Evolutionary conservation across 169 alveolate species (phyloP).

Genomic region (Pseudocohnilembus persalinus): DNA sequence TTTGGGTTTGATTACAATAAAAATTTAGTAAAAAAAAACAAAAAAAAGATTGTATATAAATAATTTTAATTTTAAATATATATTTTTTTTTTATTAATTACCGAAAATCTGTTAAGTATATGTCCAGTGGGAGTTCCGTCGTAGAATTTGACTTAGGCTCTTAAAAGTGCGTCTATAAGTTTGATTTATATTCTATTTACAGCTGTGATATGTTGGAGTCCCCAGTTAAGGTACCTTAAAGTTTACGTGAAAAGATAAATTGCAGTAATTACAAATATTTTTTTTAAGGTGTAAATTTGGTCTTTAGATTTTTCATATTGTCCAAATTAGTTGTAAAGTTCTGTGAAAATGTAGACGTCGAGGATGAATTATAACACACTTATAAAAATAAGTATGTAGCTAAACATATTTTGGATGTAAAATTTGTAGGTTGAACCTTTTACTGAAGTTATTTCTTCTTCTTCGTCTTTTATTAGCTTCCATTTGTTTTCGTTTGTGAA

Average conservation of each 20-base stretch:
- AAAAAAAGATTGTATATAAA: no score
- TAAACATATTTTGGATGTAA: neutral
- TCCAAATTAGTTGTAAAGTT: neutral
- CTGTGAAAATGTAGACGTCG: neutral
- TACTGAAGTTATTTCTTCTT: neutral
- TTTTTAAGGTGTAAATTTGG: neutral
- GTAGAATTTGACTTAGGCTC: slow-evolving; percentile 29
- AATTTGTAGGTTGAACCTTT: neutral
- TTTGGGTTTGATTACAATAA: no score
- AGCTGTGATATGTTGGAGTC: neutral
- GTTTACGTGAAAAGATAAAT: neutral
- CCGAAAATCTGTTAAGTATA: slow-evolving; percentile 67
- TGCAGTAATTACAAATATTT: neutral
- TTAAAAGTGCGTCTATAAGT: neutral
- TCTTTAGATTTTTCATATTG: neutral
- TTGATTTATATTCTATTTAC: neutral
- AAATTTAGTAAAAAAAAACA: no score
- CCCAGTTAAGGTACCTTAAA: neutral
- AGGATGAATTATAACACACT: neutral
- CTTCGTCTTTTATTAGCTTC: neutral
- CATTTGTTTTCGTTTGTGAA: neutral
- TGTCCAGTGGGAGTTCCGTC: slow-evolving; percentile 79
- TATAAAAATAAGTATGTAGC: neutral
- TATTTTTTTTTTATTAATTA: neutral
- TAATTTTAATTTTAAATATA: no score